Conservation (phyloP, 2,329 filamentous ascomycete genomes). For the Dendrostoma leiphaemia region DNA sequence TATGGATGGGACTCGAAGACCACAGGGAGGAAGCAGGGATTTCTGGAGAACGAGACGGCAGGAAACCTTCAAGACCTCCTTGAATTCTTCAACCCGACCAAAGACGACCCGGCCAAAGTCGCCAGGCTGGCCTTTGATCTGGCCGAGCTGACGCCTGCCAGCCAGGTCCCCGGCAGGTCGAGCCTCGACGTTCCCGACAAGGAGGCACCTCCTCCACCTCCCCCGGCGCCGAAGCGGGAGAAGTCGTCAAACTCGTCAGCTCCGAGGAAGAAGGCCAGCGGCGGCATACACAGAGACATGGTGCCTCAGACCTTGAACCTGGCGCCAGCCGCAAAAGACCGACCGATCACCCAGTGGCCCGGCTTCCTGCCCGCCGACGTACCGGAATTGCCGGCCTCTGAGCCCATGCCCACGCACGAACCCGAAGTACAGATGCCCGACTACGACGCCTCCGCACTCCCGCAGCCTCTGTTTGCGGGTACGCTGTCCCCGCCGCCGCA, state of each 20-base stretch:
- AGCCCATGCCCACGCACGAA: slow-evolving; percentile 1
- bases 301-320: slow-evolving; percentile 10
- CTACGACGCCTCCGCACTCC: slow-evolving; percentile 15
- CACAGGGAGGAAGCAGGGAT: slow-evolving; percentile 56
- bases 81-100: slow-evolving; percentile 61
- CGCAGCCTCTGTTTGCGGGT: slow-evolving; percentile 13
- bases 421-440: slow-evolving; percentile 8
- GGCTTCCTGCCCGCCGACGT: background rate
- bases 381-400: slow-evolving; percentile 10
- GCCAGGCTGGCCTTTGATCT: slow-evolving; percentile 58
- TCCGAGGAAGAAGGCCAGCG: slow-evolving; percentile 11
- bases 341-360: slow-evolving; percentile 16
- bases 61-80: slow-evolving; percentile 64
- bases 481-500: slow-evolving; percentile 12
- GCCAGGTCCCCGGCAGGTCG: slow-evolving; percentile 6
- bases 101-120: slow-evolving; percentile 55
- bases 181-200: slow-evolving; percentile 13
- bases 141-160: slow-evolving; percentile 34
- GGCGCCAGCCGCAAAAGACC: slow-evolving; percentile 6
- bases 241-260: slow-evolving; percentile 7
- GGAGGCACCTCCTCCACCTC: slow-evolving; percentile 11
- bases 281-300: background rate
- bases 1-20: slow-evolving; percentile 59
- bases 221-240: slow-evolving; percentile 15
- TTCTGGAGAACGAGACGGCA: slow-evolving; percentile 60